Evolutionary conservation across 2,329 filamentous ascomycete genomes (phyloP).

Genomic region (Colletotrichum eleusines): DNA sequence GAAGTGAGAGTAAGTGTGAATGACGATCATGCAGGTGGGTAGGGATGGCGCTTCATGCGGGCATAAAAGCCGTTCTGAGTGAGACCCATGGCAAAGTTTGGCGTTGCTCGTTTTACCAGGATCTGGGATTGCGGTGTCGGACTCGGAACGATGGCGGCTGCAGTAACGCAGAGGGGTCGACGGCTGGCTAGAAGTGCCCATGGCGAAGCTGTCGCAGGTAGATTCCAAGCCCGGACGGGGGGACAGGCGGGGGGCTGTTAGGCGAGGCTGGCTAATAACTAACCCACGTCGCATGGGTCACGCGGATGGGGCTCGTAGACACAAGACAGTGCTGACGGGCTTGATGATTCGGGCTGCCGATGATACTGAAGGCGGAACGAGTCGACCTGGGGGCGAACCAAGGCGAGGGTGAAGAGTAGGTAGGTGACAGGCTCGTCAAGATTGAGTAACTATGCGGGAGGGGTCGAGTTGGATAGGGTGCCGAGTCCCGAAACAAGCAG

Average conservation of each 20-base stretch:
- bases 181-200: slow-evolving; percentile 6
- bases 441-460: slow-evolving; percentile 1
- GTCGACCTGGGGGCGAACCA: slow-evolving; percentile 21
- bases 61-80: slow-evolving; percentile 33
- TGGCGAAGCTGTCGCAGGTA: slow-evolving; percentile 13
- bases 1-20: slow-evolving; percentile 34
- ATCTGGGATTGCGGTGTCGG: slow-evolving; percentile 26
- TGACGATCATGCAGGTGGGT: slow-evolving; percentile 40
- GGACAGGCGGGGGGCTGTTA: slow-evolving; percentile 5
- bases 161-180: slow-evolving; percentile 15
- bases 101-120: slow-evolving; percentile 33
- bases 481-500: slow-evolving; percentile 31
- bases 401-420: background rate
- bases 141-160: slow-evolving; percentile 19
- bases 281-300: slow-evolving; percentile 16
- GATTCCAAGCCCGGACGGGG: slow-evolving; percentile 14
- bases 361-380: slow-evolving; percentile 39
- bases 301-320: background rate
- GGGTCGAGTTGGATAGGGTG: slow-evolving; percentile 10
- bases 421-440: background rate
- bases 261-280: slow-evolving; percentile 18
- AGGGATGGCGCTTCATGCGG: slow-evolving; percentile 33
- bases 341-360: slow-evolving; percentile 23
- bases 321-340: slow-evolving; percentile 15
- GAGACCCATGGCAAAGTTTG: slow-evolving; percentile 35